Conservation (phyloP, 140 eudicot genomes). For the Erigeron philadelphicus region DNA sequence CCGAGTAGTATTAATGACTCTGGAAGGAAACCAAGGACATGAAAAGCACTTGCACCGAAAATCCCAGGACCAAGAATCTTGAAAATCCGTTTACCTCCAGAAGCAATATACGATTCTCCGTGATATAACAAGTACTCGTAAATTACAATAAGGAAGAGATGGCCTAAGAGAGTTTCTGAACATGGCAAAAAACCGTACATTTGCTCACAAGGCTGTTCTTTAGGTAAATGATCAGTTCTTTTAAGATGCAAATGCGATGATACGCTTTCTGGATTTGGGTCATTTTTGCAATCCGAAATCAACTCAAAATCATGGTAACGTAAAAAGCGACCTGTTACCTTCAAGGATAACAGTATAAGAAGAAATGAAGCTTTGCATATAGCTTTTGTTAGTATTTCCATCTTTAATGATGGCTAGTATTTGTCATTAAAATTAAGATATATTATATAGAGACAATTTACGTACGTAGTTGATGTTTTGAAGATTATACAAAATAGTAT, state of each 20-base stretch:
- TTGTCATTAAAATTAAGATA: constrained; percentile 7
- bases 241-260: constrained; percentile 17
- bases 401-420: constrained; percentile 19
- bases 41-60: constrained; percentile 59
- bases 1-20: constrained; percentile 61
- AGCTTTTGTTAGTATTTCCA: constrained; percentile 27
- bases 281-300: constrained; percentile 34
- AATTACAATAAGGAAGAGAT: constrained; percentile 44
- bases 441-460: constrained; percentile 12
- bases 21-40: constrained; percentile 49
- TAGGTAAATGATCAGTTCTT: constrained; percentile 20
- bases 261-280: neutral
- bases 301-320: constrained; percentile 25
- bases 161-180: constrained; percentile 37
- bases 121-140: constrained; percentile 42
- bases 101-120: constrained; percentile 44
- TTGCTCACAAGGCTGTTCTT: constrained; percentile 38
- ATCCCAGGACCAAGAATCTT: constrained; percentile 64
- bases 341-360: constrained; percentile 18
- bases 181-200: constrained; percentile 57
- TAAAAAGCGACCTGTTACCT: constrained; percentile 31
- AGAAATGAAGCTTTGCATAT: constrained; percentile 17
- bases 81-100: constrained; percentile 49
- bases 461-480: constrained; percentile 5
- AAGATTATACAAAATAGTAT: constrained; percentile 18